Percentiles rank a stretch among this genome's conserved stretches.
These are phyloP conservation scores for Pseudogymnoascus sp. DNA, from an alignment of 2,329 filamentous ascomycete species.

Conservation along the genomic window DNA sequence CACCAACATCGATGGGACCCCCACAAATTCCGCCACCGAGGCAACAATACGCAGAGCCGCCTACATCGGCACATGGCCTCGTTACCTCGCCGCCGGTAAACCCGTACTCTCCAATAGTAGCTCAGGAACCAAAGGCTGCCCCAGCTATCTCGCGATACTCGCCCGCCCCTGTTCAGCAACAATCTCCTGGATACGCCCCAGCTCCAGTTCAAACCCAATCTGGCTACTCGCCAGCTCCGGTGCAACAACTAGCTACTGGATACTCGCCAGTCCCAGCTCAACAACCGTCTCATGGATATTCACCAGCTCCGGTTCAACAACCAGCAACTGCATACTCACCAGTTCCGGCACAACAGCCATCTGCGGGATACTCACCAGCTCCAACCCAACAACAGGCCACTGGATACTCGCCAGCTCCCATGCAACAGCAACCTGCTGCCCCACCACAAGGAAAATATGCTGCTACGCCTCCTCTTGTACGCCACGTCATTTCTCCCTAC, in stretches of 20 bases:
- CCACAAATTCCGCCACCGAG: constrained; percentile 15
- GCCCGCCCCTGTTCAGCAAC: constrained; percentile 6
- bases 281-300: constrained; percentile 14
- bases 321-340: constrained; percentile 51
- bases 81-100: constrained; percentile 26
- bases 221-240: constrained; percentile 52
- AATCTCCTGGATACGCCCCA: constrained; percentile 14
- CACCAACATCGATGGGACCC: constrained; percentile 14
- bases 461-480: constrained; percentile 28
- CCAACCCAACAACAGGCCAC: constrained; percentile 30
- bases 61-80: constrained; percentile 18
- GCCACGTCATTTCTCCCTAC: constrained; percentile 24
- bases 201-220: constrained; percentile 29
- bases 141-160: constrained; percentile 18
- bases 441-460: constrained; percentile 23
- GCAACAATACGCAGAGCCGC: constrained; percentile 10
- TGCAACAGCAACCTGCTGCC: constrained; percentile 29
- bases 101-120: constrained; percentile 23
- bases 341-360: constrained; percentile 34
- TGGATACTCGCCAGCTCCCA: constrained; percentile 52
- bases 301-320: constrained; percentile 23
- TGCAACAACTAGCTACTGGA: constrained; percentile 28
- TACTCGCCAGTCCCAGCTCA: neutral
- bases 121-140: neutral
- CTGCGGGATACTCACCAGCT: constrained; percentile 14